These are phyloP conservation scores for Sophora flavescens DNA, from an alignment of 306 rosid species.

Conservation along the genomic window DNA sequence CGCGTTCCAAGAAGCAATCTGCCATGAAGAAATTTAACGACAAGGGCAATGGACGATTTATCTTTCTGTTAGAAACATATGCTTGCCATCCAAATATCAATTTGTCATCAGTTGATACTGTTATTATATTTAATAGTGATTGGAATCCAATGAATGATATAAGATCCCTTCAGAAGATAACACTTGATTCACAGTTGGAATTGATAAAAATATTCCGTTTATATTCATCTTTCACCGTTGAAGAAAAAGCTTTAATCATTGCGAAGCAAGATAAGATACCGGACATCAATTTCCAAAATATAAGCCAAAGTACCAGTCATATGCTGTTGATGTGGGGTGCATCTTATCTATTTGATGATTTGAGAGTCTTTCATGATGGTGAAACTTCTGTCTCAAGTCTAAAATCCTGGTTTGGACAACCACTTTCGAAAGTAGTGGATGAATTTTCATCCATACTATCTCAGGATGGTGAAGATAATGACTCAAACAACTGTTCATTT, in stretches of 20 bases:
- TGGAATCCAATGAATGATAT: constrained; percentile 85
- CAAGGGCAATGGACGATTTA: constrained; percentile 72
- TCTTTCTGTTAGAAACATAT: constrained; percentile 79
- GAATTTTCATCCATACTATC: constrained; percentile 67
- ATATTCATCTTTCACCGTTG: constrained; percentile 79
- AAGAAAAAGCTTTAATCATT: constrained; percentile 79
- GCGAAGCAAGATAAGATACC: constrained; percentile 73
- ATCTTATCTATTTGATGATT: constrained; percentile 63
- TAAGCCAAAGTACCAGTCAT: constrained; percentile 60
- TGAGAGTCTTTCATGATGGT: constrained; percentile 64
- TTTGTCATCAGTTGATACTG: constrained; percentile 72
- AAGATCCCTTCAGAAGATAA: constrained; percentile 79
- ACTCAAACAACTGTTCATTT: constrained; percentile 49
- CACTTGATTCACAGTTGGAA: constrained; percentile 71
- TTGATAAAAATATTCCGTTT: constrained; percentile 79
- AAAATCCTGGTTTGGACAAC: constrained; percentile 42
- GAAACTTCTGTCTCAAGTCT: constrained; percentile 40
- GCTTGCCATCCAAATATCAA: constrained; percentile 77
- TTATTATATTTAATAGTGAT: constrained; percentile 87
- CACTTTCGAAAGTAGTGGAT: constrained; percentile 52
- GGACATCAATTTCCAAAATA: constrained; percentile 57
- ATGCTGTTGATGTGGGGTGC: constrained; percentile 88
- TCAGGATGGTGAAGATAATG: constrained; percentile 55
- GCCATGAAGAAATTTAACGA: constrained; percentile 76
- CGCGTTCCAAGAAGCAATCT: constrained; percentile 59